phyloP scores from a whole-genome alignment of 176 grass and related monocot species.

The Oryza brachyantha region DNA sequence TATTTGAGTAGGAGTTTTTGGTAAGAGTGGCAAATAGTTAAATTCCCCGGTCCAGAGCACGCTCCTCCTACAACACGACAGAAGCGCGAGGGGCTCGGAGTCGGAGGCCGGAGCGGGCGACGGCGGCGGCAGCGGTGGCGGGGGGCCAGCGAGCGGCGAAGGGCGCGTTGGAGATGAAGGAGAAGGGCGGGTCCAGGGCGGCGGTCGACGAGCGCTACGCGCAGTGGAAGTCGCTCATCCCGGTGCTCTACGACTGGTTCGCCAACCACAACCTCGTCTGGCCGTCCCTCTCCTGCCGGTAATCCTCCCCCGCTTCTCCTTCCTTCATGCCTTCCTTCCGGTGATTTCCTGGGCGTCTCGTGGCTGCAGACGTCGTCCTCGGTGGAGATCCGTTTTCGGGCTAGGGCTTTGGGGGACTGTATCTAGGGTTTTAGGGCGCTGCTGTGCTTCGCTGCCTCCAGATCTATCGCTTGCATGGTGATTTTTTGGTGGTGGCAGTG shows the following conservation, averaged over 20 bases:
- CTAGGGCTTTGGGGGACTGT: conserved; percentile 39
- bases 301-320: background rate
- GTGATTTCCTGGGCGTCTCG: background rate
- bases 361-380: background rate
- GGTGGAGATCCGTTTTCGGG: background rate
- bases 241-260: conserved; percentile 93
- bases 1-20: too few species aligned
- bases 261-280: conserved; percentile 91
- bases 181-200: conserved; percentile 53
- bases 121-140: background rate
- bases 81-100: conserved; percentile 6
- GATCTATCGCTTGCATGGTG: conserved; percentile 22
- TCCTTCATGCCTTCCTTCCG: background rate
- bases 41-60: conserved; percentile 6
- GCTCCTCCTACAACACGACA: conserved; percentile 17
- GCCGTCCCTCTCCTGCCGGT: conserved; percentile 94
- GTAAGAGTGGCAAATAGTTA: too few species aligned
- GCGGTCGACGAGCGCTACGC: conserved; percentile 71
- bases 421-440: conserved; percentile 45
- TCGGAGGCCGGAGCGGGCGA: conserved; percentile 16
- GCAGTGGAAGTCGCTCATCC: conserved; percentile 89
- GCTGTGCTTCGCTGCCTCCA: background rate
- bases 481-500: conserved; percentile 1
- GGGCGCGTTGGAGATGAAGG: conserved; percentile 39
- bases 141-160: background rate